Evolutionary conservation across 2,329 filamentous ascomycete species (phyloP), one percentile per base, ranked within the genome.

Genomic region (Beauveria caledonica): DNA sequence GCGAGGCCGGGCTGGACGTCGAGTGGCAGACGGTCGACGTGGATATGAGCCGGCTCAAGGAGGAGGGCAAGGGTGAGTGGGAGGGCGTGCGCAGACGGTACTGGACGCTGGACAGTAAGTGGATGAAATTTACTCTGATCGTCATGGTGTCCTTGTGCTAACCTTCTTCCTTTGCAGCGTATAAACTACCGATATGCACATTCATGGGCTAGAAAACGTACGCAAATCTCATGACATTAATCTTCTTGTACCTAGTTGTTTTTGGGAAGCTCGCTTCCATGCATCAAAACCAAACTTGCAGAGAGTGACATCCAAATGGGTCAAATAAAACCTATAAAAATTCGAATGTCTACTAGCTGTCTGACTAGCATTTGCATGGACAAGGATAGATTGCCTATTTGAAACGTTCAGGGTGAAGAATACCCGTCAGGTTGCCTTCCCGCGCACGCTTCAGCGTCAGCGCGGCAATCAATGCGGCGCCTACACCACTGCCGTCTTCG

Each of bases 401-500:
- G 65, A 83, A 87, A 71, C 86, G 85, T 72, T 87, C 84, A 1
- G 82, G 83, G 70, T 86, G 82, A 68, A 86, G 72, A 64, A 88
- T 85, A 69, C 85, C 85, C 15, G 83, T 79, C 71, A 85, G 64
- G 68, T 86, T 87, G 58, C 85, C 85, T 55, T 80, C 78, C 70
- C 83, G 77, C 63, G 86, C 83, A 58, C 85, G 76, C 80, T 87
- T 83, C 64, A 87, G 73, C 15, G 85, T 88, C 70, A 88, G 70
- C 13, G 85, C 85, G 8, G 94, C 94, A 78, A 99, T 97, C 63
- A 99, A 78, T 5, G 94, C 94, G 49, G 93, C 94, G 66, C 93
- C 93, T n/a, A 97, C 94, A 83, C 93, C 94, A 65, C 88, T 93
- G 65, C 94, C 94, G 73, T 99, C 94, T 77, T 99, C 94, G 63